Evolutionary conservation across 306 rosid species (phyloP), one percentile per base, ranked within the genome.

Genomic region (Quercus parvula): DNA sequence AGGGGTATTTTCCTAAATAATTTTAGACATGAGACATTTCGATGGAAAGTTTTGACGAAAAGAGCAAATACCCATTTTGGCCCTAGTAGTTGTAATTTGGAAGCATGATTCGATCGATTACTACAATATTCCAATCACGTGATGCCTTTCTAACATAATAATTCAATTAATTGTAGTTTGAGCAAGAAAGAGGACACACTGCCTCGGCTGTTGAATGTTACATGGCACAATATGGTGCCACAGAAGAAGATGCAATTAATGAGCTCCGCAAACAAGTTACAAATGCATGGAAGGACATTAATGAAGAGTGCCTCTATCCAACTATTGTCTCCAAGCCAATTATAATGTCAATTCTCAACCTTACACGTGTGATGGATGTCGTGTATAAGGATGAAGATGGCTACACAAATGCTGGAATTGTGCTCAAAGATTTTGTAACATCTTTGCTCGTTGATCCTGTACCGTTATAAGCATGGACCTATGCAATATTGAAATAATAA

Each of bases 231-330:
- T 54, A 77, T 28, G 79, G 58, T 2, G 66, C 31, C 27, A 49
- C 77, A 24, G 84, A 74, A 24, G 44, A 35, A 35, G 44, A 35
- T 35, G 44, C 44, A 35, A 35, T 35, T 35, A 35, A 35, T 35
- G 44, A 80, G 57, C 74, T 82, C 3, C 51, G 9, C 2, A 78
- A 71, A 58, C 57, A 77, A 3, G 15, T 81, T 0, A 55, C 49
- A 10, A 55, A 81, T 35, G 67, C 73, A 0, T 89, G 87, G 93
- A 84, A 81, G 83, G 84, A 73, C 31, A 83, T 86, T 28, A 88
- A 87, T 33, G 88, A 86, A 70, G 86, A 75, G 52, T 87, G 84
- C 10, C 52, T 83, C 2, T 46, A 72, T 59, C 69, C 62, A 73
- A 27, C 69, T 6, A 2, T 1, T 18, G 74, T 84, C 5, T 84